Percentiles rank a stretch among this genome's conserved stretches.
These are phyloP conservation scores for Penicillium sp. DNA, from an alignment of 2,329 filamentous ascomycete genomes.

Conservation along the genomic window DNA sequence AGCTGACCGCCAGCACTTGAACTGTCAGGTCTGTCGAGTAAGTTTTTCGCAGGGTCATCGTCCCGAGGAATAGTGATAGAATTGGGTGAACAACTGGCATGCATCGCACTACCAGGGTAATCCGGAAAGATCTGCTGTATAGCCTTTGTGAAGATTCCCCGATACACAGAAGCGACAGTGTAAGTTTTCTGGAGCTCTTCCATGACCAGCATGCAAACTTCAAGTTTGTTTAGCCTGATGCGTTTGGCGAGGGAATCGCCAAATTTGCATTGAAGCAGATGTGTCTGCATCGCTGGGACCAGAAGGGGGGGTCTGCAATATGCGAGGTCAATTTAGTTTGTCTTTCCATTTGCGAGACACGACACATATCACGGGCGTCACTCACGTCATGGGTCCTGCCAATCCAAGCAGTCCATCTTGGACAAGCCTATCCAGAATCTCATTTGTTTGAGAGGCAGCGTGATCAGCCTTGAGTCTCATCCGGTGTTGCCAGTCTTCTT, in stretches of 20 bases:
- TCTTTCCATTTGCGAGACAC: neutral
- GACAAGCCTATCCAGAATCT: constrained; percentile 36
- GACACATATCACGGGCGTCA: neutral
- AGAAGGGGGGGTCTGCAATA: constrained; percentile 33
- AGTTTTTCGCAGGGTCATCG: neutral
- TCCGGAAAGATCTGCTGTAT: constrained; percentile 29
- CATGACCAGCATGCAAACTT: constrained; percentile 42
- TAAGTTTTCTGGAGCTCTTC: constrained; percentile 41
- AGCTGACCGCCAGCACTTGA: neutral
- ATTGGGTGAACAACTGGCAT: neutral
- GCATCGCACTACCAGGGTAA: neutral
- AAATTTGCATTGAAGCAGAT: constrained; percentile 39
- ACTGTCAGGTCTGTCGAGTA: neutral
- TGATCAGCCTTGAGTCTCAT: constrained; percentile 33
- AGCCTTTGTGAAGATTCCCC: constrained; percentile 35
- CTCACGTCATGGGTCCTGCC: constrained; percentile 38
- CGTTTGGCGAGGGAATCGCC: constrained; percentile 31
- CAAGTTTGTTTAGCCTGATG: constrained; percentile 40
- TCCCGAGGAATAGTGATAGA: neutral
- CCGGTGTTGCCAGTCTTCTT: constrained; percentile 30
- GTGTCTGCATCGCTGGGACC: constrained; percentile 43
- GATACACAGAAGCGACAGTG: constrained; percentile 36
- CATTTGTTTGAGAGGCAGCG: constrained; percentile 38
- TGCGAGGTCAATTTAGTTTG: no score
- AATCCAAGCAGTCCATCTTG: constrained; percentile 33